Conservation (phyloP, 2,329 filamentous ascomycete species). For the Rhexocercosporidium sp. region DNA sequence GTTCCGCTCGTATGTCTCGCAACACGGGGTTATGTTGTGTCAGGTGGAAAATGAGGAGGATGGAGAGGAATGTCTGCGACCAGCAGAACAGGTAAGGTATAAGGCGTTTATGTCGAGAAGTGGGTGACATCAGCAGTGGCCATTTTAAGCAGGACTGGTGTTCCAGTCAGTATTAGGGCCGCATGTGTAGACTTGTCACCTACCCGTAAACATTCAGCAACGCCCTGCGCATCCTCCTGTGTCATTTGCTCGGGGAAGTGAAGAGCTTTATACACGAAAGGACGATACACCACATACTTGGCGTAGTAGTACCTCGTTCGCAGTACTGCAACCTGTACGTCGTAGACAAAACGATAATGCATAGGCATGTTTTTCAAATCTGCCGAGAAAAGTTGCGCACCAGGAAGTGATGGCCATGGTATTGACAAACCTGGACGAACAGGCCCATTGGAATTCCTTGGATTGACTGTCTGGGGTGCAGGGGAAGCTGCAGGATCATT, state of each 20-base stretch:
- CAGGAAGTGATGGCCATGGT: slow-evolving; percentile 34
- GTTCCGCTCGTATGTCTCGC: slow-evolving; percentile 52
- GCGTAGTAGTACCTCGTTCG: slow-evolving; percentile 64
- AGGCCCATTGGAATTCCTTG: slow-evolving; percentile 20
- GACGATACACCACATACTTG: slow-evolving; percentile 61
- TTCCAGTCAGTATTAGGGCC: neutral
- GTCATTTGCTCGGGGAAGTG: slow-evolving; percentile 61
- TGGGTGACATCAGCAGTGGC: slow-evolving; percentile 63
- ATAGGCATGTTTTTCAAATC: slow-evolving; percentile 51
- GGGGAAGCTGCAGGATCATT: slow-evolving; percentile 52
- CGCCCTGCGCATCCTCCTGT: slow-evolving; percentile 58
- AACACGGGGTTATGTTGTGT: slow-evolving; percentile 58
- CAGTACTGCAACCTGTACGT: slow-evolving; percentile 61
- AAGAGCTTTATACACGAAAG: slow-evolving; percentile 64
- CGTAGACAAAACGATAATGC: slow-evolving; percentile 57
- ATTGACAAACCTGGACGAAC: slow-evolving; percentile 31
- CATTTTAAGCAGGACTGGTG: slow-evolving; percentile 58
- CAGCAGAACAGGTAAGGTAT: slow-evolving; percentile 65
- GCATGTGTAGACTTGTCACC: slow-evolving; percentile 13
- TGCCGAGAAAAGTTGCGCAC: slow-evolving; percentile 50
- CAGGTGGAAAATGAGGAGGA: slow-evolving; percentile 62
- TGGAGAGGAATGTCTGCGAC: slow-evolving; percentile 65
- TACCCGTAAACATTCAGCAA: slow-evolving; percentile 58
- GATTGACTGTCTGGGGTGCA: slow-evolving; percentile 37
- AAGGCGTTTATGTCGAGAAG: slow-evolving; percentile 61